Percentiles rank a stretch among this genome's conserved stretches.
These are phyloP conservation scores for Leishmania turanica DNA, from an alignment of 208 protist species.

Conservation along the genomic window DNA sequence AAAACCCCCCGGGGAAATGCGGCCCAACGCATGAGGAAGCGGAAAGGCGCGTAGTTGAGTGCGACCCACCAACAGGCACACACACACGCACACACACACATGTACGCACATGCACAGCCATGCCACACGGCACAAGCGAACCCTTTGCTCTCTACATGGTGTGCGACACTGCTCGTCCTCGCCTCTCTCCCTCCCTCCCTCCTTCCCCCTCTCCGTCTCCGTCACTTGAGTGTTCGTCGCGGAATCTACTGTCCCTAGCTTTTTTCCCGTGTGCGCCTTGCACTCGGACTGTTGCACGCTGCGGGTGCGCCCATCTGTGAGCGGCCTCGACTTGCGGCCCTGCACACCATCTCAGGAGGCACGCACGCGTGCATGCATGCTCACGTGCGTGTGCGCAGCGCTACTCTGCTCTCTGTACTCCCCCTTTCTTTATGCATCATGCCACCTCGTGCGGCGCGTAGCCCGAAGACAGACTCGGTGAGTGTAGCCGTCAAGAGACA, in stretches of 20 bases:
- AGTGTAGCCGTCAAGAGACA: constrained; percentile 23
- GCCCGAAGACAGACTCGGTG: constrained; percentile 20
- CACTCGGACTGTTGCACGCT: not conserved
- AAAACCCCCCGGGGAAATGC: not conserved
- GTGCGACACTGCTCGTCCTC: not conserved
- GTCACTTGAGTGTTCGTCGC: not conserved
- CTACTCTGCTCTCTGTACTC: not conserved
- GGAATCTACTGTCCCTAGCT: not conserved
- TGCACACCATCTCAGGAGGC: not conserved
- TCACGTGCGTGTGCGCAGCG: not conserved
- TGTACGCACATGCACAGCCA: not conserved
- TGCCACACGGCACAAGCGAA: not conserved
- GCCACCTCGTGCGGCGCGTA: constrained; percentile 22
- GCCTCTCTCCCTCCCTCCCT: not conserved
- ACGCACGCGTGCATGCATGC: not conserved
- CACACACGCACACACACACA: not conserved
- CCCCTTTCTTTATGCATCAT: not conserved
- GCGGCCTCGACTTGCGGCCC: not conserved
- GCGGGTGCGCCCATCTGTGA: not conserved
- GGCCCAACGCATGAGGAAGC: not conserved
- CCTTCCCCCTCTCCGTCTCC: not conserved
- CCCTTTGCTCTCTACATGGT: not conserved
- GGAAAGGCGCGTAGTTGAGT: not conserved
- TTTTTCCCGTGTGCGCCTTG: not conserved
- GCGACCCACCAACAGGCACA: not conserved